Conservation (phyloP, 2,329 filamentous ascomycete species). For the Blastomyces gilchristii region DNA sequence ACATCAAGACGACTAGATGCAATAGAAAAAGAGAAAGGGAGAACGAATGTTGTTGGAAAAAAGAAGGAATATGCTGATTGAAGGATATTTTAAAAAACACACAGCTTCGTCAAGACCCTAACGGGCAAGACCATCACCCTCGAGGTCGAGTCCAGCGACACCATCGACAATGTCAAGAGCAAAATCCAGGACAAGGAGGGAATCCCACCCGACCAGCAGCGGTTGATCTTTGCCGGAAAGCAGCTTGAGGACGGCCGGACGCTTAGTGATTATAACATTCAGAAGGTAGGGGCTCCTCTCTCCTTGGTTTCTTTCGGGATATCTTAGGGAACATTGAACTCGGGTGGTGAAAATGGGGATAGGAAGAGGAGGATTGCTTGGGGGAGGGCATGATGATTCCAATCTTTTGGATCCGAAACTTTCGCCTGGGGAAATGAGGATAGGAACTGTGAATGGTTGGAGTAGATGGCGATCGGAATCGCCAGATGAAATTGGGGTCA, state of each 20-base stretch:
- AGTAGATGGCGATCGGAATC: no score
- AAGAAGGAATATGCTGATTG: conserved; percentile 1
- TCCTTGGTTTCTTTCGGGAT: conserved; percentile 48
- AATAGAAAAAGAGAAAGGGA: neutral
- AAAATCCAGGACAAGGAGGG: conserved; percentile 78
- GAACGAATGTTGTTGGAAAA: no score
- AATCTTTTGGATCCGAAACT: conserved; percentile 13
- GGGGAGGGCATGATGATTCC: neutral
- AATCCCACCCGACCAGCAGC: conserved; percentile 60
- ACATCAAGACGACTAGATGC: conserved; percentile 12
- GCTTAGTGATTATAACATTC: conserved; percentile 45
- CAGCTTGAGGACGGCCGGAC: conserved; percentile 47
- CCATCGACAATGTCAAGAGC: conserved; percentile 59
- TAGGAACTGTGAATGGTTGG: neutral
- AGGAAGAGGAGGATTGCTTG: neutral
- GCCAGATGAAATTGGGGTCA: no score
- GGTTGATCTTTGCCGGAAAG: conserved; percentile 61
- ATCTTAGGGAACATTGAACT: neutral
- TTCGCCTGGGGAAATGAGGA: conserved; percentile 17
- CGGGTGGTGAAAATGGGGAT: neutral
- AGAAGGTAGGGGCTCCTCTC: conserved; percentile 57
- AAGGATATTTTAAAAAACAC: conserved; percentile 8
- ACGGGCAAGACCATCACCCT: conserved; percentile 64
- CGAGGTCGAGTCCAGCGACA: conserved; percentile 58
- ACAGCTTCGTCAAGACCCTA: conserved; percentile 63